phyloP scores from a whole-genome alignment of 495 filamentous ascomycete species.

The Aspergillus affinis region DNA sequence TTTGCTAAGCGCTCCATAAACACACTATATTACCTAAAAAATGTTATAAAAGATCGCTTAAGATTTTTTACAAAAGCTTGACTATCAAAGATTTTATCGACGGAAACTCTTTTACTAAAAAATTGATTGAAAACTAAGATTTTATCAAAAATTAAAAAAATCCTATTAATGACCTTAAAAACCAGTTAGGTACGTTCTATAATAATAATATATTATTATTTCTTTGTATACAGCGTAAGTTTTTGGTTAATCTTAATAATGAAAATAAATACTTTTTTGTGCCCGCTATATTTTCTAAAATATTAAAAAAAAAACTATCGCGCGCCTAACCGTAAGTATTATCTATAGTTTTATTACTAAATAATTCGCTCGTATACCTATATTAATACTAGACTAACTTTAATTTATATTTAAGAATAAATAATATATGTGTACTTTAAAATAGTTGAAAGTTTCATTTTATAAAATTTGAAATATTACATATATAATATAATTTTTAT shows the following conservation, averaged over 20 bases:
- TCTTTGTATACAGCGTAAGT: conserved; percentile 9
- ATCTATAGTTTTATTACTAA: background rate
- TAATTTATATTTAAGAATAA: background rate
- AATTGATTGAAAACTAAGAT: too few relatives aligned
- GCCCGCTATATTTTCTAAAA: conserved; percentile 2
- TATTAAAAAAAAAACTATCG: conserved; percentile 1
- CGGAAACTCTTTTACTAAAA: too few relatives aligned
- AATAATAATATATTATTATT: conserved; percentile 13
- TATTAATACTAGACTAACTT: background rate
- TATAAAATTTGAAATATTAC: background rate
- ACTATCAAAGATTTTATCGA: too few relatives aligned
- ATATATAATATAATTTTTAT: background rate
- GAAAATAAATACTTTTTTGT: too few relatives aligned
- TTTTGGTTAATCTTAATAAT: too few relatives aligned
- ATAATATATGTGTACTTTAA: background rate
- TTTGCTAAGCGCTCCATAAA: too few relatives aligned
- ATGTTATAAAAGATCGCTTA: too few relatives aligned
- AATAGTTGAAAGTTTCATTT: background rate
- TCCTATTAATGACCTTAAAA: conserved; percentile 7
- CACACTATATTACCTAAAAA: too few relatives aligned
- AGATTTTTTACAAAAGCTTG: too few relatives aligned
- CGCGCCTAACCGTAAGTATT: too few relatives aligned
- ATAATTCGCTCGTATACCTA: background rate
- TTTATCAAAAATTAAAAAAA: background rate
- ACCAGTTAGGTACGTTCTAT: conserved; percentile 8